A percentile compares a stretch with the other conserved stretches of the same genome.
phyloP scores from a whole-genome alignment of 306 rosid genomes.

The Ormosia emarginata region DNA sequence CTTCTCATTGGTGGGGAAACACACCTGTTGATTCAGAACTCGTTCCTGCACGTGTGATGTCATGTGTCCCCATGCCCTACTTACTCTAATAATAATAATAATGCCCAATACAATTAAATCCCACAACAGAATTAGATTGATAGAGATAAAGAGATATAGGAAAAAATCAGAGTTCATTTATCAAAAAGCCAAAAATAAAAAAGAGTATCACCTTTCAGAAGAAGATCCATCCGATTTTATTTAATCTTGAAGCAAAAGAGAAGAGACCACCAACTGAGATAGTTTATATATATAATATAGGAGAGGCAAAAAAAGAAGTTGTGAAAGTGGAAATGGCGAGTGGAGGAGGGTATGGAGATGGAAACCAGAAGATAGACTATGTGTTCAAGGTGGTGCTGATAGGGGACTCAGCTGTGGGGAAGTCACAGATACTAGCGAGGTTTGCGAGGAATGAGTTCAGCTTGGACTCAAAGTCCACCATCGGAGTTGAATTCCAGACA shows the following conservation, averaged over 20 bases:
- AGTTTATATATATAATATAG: neutral
- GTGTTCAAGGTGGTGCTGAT: conserved; percentile 96
- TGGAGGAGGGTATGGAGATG: conserved; percentile 76
- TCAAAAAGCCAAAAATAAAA: neutral
- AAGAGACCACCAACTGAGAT: neutral
- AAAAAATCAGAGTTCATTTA: neutral
- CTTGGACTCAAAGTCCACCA: conserved; percentile 93
- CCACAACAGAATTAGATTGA: neutral
- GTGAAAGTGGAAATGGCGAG: conserved; percentile 53
- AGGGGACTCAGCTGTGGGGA: conserved; percentile 98
- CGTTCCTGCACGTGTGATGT: neutral
- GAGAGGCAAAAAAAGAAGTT: neutral
- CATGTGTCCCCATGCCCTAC: neutral
- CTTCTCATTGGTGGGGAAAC: neutral
- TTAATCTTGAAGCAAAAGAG: conserved; percentile 20
- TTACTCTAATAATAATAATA: neutral
- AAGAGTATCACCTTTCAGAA: neutral
- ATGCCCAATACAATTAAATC: neutral
- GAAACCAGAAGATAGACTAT: conserved; percentile 87
- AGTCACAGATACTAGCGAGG: conserved; percentile 90
- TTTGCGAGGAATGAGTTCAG: conserved; percentile 96
- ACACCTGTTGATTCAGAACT: neutral
- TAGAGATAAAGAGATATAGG: neutral
- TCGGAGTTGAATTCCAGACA: conserved; percentile 98
- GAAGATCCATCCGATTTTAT: conserved; percentile 9